Conservation (phyloP, 495 filamentous ascomycete genomes). For the Daldinia decipiens region DNA sequence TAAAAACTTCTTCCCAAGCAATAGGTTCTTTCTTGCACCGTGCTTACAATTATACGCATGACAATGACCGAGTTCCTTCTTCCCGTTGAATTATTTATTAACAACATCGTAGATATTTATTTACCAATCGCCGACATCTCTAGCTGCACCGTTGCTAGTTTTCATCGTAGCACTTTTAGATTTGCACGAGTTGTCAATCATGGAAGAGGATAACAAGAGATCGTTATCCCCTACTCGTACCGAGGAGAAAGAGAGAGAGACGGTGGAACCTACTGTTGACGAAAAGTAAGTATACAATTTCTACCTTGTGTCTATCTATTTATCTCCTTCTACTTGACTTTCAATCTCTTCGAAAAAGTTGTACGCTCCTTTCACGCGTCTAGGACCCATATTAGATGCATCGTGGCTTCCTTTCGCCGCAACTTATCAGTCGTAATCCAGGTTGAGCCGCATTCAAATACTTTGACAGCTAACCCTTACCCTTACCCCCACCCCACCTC, state of each 20-base stretch:
- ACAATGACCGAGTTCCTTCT: constrained; percentile 1
- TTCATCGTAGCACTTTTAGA: background rate
- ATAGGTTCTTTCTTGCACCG: background rate
- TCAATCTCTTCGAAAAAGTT: background rate
- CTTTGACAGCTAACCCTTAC: background rate
- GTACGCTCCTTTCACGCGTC: background rate
- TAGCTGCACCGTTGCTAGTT: background rate
- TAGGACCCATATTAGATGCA: background rate
- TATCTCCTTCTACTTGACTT: background rate
- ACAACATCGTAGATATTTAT: background rate
- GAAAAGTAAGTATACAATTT: constrained; percentile 20
- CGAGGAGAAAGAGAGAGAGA: constrained; percentile 4
- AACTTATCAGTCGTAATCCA: background rate
- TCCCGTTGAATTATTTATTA: background rate
- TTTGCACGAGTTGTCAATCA: constrained; percentile 5
- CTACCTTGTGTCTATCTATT: background rate
- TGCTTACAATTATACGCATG: background rate
- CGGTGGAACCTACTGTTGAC: constrained; percentile 1
- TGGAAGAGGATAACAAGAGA: constrained; percentile 14
- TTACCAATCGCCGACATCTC: background rate
- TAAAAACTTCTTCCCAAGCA: background rate
- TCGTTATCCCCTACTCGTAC: background rate
- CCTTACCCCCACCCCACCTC: background rate
- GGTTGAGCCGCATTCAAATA: background rate
- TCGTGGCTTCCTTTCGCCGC: background rate